Base-by-base conservation (phyloP, 2,329 filamentous ascomycete species). In the Pochonia chlamydosporia region DNA sequence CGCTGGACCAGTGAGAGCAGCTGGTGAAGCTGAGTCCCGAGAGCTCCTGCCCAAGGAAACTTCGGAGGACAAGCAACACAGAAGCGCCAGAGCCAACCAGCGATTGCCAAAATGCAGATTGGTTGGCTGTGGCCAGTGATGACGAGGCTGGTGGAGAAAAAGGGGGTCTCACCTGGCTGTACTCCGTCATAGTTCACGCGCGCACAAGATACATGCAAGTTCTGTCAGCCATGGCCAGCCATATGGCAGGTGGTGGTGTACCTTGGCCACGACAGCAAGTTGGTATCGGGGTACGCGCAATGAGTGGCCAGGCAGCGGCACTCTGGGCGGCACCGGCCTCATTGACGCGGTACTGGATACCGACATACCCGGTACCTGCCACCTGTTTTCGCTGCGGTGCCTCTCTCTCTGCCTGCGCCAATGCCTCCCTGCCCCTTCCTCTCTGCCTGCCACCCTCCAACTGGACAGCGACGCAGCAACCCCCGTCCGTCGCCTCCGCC, bases 101-200 rank as follows among this genome's bases (percentile, higher is more conserved):
- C 36, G 20, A 46, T 40, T 40, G 35, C 9, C n/a, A 40, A 23
- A 45, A 39, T 23, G 13, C 20, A 31, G 24, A 39, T 40, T 39
- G 43, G 24, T 24, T 24, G 10, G 24, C 9, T n/a, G 11, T 11
- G 21, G 10, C 33, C 43, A 40, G 16, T 45, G 33, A 39, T 3
- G 31, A 45, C 21, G 33, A 39, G 25, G 25, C 7, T 24, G 11
- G 24, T 31, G 43, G 43, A 44, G n/a, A 37, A 5, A 16, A 28
- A 23, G 20, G 28, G 39, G 24, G 35, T 3, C 13, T 5, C 11
- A 8, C 11, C 13, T 4, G n/a, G 13, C 21, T 28, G 43, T 46
- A 46, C 44, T 46, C 33, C 20, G 35, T 40, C 36, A 40, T 24
- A 33, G 44, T 33, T 40, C 25, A 18, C 25, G 24, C 35, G 43